Evolutionary conservation across 495 filamentous ascomycete genomes (phyloP).

Genomic region (Podospora appendiculata): DNA sequence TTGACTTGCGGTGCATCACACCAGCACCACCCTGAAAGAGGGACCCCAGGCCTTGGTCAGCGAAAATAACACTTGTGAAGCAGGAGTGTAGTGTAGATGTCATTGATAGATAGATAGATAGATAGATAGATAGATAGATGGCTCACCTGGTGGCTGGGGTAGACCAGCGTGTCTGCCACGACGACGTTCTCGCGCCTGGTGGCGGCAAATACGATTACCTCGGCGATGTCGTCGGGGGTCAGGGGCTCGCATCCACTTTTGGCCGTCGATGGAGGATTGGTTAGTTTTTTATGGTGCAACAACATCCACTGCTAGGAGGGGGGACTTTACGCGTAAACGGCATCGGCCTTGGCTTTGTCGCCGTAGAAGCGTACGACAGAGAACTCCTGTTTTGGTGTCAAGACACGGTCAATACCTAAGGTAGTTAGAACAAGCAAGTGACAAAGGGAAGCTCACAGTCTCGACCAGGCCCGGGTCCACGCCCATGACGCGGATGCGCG

Average conservation of each 20-base stretch:
- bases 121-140: background rate
- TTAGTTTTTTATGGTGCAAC: no score
- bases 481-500: constrained; percentile 82
- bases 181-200: constrained; percentile 91
- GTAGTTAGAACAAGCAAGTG: background rate
- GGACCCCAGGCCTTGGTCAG: background rate
- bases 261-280: no score
- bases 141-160: constrained; percentile 76
- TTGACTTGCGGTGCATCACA: background rate
- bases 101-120: background rate
- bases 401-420: background rate
- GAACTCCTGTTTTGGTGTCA: constrained; percentile 71
- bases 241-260: constrained; percentile 77
- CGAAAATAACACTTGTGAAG: background rate
- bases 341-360: constrained; percentile 90
- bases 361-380: constrained; percentile 88
- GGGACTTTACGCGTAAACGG: constrained; percentile 75
- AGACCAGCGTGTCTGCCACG: constrained; percentile 84
- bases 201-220: constrained; percentile 86
- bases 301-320: background rate
- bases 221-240: constrained; percentile 90
- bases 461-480: constrained; percentile 96
- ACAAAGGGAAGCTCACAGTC: constrained; percentile 51
- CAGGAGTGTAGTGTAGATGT: no score
- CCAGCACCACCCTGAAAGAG: background rate